These are phyloP conservation scores for Phalaenopsis aphrodite DNA, from an alignment of 106 monocot genomes.

Conservation along the genomic window DNA sequence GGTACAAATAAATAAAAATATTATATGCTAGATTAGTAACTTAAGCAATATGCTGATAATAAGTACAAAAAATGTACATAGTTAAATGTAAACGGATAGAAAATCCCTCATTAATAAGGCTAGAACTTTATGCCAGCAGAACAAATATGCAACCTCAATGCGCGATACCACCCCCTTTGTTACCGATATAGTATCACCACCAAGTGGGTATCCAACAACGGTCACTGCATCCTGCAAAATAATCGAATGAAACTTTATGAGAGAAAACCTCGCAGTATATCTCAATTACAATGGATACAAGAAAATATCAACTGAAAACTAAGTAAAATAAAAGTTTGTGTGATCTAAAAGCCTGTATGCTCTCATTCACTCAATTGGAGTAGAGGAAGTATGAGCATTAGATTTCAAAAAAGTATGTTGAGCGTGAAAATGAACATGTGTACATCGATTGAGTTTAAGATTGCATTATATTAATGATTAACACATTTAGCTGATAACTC, in stretches of 20 bases:
- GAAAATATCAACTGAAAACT: too few species aligned
- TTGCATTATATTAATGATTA: too few species aligned
- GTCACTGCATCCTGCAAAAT: constrained; percentile 84
- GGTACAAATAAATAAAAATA: background rate
- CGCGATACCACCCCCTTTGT: constrained; percentile 97
- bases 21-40: background rate
- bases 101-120: background rate
- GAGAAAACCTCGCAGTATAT: background rate
- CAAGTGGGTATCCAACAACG: constrained; percentile 95
- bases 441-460: too few species aligned
- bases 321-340: too few species aligned
- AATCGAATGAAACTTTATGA: background rate
- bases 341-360: too few species aligned
- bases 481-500: too few species aligned
- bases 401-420: too few species aligned
- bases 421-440: too few species aligned
- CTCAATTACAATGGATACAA: background rate
- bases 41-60: background rate
- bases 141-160: constrained; percentile 67
- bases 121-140: background rate
- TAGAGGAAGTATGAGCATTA: too few species aligned
- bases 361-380: too few species aligned
- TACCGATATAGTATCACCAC: constrained; percentile 96
- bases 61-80: background rate
- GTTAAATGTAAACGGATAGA: background rate